Evolutionary conservation across 306 rosid genomes (phyloP).

Genomic region (Prosopis cineraria): DNA sequence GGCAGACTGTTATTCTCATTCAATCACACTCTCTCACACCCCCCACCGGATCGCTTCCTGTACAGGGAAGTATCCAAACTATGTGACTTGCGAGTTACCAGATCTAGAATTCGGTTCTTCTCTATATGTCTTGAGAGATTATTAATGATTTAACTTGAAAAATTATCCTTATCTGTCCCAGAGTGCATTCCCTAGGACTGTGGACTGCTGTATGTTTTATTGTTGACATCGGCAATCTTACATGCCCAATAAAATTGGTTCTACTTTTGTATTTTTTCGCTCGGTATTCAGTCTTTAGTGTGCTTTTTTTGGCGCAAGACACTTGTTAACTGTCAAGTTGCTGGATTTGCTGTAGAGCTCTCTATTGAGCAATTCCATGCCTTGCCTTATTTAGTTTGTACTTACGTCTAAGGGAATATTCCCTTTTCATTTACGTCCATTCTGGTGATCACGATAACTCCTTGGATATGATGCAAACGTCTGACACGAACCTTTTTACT

Average conservation of each 20-base stretch:
- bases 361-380: neutral
- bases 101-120: conserved; percentile 8
- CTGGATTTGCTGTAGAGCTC: neutral
- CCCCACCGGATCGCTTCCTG: neutral
- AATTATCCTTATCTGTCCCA: neutral
- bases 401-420: neutral
- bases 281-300: neutral
- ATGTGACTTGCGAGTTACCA: neutral
- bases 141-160: neutral
- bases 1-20: neutral
- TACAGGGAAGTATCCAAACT: neutral
- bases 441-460: conserved; percentile 13
- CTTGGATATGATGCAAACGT: neutral
- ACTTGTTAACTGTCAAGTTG: neutral
- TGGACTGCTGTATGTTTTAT: conserved; percentile 11
- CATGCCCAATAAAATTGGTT: neutral
- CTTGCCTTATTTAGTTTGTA: neutral
- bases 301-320: neutral
- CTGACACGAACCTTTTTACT: neutral
- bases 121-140: neutral
- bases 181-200: neutral
- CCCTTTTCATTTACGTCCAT: neutral
- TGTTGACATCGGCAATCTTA: neutral
- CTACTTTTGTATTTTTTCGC: neutral
- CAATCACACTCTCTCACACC: neutral